Conservation (phyloP, 257 asterid genomes). For the Solanum piurae region DNA sequence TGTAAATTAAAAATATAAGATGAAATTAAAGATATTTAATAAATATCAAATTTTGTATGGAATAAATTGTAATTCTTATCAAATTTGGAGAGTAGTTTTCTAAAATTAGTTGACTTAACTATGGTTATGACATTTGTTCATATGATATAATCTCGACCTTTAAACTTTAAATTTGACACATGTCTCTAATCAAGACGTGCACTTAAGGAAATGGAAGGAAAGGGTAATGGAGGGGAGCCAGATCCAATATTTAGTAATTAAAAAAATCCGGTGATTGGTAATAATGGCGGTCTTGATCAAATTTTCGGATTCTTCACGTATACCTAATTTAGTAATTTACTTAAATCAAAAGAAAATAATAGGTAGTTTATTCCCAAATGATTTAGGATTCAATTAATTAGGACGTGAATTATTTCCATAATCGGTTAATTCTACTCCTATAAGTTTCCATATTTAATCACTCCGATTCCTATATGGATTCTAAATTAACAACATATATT, state of each 20-base stretch:
- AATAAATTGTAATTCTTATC: too few relatives aligned
- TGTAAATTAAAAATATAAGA: too few relatives aligned
- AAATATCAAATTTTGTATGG: too few relatives aligned
- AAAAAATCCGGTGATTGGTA: not conserved
- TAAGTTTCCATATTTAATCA: not conserved
- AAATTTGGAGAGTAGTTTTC: too few relatives aligned
- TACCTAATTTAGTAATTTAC: not conserved
- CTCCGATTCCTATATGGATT: not conserved
- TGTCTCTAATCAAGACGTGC: too few relatives aligned
- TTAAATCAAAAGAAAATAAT: not conserved
- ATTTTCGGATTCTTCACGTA: not conserved
- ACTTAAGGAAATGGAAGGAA: too few relatives aligned
- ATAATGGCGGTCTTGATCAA: not conserved
- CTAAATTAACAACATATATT: not conserved
- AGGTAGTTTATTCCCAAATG: not conserved
- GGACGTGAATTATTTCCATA: not conserved
- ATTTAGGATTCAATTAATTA: not conserved
- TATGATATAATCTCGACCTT: too few relatives aligned
- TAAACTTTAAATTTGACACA: too few relatives aligned
- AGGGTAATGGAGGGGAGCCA: too few relatives aligned
- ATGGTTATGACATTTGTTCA: too few relatives aligned
- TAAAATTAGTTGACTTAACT: too few relatives aligned
- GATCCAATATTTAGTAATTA: not conserved
- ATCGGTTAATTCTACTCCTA: not conserved
- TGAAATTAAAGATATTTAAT: too few relatives aligned